These are phyloP conservation scores for Blumeriella jaapii DNA, from an alignment of 2,329 filamentous ascomycete species.

Conservation along the genomic window DNA sequence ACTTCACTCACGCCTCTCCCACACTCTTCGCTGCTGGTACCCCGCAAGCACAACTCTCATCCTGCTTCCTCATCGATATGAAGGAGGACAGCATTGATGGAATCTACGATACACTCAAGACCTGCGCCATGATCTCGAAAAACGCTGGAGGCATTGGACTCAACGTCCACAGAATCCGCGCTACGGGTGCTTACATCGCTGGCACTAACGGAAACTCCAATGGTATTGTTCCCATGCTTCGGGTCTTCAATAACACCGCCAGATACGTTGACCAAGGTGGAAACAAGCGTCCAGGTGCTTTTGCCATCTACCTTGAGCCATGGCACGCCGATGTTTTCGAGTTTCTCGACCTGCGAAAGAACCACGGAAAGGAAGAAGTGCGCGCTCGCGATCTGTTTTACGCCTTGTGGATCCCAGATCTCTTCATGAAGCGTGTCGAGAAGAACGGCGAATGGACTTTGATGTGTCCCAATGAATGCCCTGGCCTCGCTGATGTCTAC, in stretches of 20 bases:
- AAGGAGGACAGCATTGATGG: conserved; percentile 99
- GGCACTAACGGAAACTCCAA: conserved; percentile 98
- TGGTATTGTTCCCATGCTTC: conserved; percentile 92
- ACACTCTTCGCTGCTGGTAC: conserved; percentile 98
- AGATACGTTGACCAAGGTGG: conserved; percentile 98
- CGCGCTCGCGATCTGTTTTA: conserved; percentile 96
- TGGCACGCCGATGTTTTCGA: conserved; percentile 98
- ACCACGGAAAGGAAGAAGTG: conserved; percentile 97
- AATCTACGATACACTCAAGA: conserved; percentile 98
- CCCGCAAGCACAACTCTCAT: conserved; percentile 86
- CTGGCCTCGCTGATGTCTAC: conserved; percentile 90
- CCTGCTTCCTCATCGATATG: conserved; percentile 98
- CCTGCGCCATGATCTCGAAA: conserved; percentile 99
- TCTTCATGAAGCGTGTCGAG: conserved; percentile 99
- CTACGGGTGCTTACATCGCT: conserved; percentile 94
- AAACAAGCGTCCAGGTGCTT: conserved; percentile 97
- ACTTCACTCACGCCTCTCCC: conserved; percentile 95
- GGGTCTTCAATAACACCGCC: conserved; percentile 98
- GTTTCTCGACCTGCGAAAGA: conserved; percentile 96
- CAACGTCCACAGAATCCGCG: conserved; percentile 92
- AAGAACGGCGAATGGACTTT: conserved; percentile 94
- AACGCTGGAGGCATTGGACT: conserved; percentile 96
- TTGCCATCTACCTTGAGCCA: conserved; percentile 97
- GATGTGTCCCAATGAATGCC: conserved; percentile 95
- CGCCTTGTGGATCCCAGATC: conserved; percentile 93